Percentiles rank a stretch among this genome's conserved stretches.
Conservation (phyloP, 129 eudicot species). For the Dittrichia graveolens region DNA sequence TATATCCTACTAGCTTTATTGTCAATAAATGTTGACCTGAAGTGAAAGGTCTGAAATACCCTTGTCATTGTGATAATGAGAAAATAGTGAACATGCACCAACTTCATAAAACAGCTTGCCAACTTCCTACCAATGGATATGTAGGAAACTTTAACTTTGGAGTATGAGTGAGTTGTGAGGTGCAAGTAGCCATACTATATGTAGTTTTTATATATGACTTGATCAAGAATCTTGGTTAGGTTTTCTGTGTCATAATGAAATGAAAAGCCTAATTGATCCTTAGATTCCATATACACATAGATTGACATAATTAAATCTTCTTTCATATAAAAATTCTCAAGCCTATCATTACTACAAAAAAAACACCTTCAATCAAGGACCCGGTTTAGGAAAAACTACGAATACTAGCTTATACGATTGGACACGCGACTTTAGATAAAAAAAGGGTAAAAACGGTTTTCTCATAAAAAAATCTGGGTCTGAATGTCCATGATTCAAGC, state of each 20-base stretch:
- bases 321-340: not conserved
- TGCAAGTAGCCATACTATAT: slow-evolving; percentile 18
- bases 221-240: slow-evolving; percentile 31
- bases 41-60: slow-evolving; percentile 42
- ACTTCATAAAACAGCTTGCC: slow-evolving; percentile 38
- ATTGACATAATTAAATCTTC: not conserved
- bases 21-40: slow-evolving; percentile 31
- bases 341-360: not conserved
- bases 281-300: not conserved
- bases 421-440: too few species aligned
- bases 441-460: too few species aligned
- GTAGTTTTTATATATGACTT: slow-evolving; percentile 20
- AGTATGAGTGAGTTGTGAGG: slow-evolving; percentile 30
- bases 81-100: slow-evolving; percentile 38
- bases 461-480: too few species aligned
- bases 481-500: too few species aligned
- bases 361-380: too few species aligned
- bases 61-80: slow-evolving; percentile 25
- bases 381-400: too few species aligned
- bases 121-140: slow-evolving; percentile 32
- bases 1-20: slow-evolving; percentile 31
- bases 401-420: too few species aligned
- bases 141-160: slow-evolving; percentile 19
- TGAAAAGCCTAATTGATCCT: slow-evolving; percentile 21
- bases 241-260: slow-evolving; percentile 29